Conservation (phyloP, 108 stramenopile species). For the Nitzschia palea region DNA sequence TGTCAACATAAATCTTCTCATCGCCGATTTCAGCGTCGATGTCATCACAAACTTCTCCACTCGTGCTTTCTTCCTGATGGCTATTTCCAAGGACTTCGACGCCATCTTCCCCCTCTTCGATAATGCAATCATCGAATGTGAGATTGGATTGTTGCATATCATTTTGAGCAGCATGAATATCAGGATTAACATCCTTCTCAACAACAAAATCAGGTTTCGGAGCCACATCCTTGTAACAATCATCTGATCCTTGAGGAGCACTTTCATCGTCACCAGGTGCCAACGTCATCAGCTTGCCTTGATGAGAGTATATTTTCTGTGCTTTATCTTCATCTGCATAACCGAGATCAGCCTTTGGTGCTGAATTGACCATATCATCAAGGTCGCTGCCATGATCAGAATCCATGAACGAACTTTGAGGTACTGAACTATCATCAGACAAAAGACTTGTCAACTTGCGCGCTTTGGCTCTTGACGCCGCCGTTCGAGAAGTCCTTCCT, state of each 20-base stretch:
- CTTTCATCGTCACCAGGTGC: no score
- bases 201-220: neutral
- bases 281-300: no score
- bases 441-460: slow-evolving; percentile 16
- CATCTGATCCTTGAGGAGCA: no score
- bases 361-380: neutral
- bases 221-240: no score
- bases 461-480: slow-evolving; percentile 14
- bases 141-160: no score
- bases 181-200: neutral
- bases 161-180: no score
- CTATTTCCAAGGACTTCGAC: slow-evolving; percentile 2
- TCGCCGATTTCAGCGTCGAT: neutral
- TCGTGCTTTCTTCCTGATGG: neutral
- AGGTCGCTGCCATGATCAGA: slow-evolving; percentile 6
- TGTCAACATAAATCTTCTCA: neutral
- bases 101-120: slow-evolving; percentile 14
- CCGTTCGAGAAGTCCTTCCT: slow-evolving; percentile 19
- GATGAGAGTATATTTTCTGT: no score
- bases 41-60: neutral
- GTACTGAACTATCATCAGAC: slow-evolving; percentile 27
- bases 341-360: neutral
- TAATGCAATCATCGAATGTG: neutral
- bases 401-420: slow-evolving; percentile 8
- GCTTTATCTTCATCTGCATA: neutral